phyloP scores from a whole-genome alignment of 2,329 filamentous ascomycete species.

The Dichotomopilus funicola region DNA sequence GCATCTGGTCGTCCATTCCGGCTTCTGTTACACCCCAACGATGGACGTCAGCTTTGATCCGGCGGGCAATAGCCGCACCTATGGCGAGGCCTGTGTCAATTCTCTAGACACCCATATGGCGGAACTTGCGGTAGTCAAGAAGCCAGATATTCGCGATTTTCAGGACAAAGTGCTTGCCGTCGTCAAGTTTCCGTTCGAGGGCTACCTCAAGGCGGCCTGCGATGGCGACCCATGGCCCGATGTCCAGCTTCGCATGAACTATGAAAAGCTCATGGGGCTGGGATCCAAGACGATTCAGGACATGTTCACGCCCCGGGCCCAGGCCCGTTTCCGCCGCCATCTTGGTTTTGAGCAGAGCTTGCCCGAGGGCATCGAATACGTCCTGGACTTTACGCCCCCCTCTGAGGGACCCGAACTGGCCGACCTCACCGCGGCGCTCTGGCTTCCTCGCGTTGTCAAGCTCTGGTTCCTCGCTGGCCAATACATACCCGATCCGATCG shows the following conservation, averaged over 20 bases:
- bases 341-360: conserved; percentile 31
- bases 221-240: conserved; percentile 27
- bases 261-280: conserved; percentile 40
- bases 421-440: conserved; percentile 23
- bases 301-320: conserved; percentile 37
- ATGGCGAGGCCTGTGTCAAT: not conserved
- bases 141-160: not conserved
- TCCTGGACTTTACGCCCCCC: conserved; percentile 58
- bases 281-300: conserved; percentile 42
- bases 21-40: too few relatives aligned
- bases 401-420: conserved; percentile 55
- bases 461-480: conserved; percentile 31
- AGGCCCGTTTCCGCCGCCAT: conserved; percentile 35
- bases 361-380: conserved; percentile 44
- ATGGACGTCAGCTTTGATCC: not conserved
- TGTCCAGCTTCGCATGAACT: conserved; percentile 39
- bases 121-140: conserved; percentile 15
- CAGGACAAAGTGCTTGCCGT: conserved; percentile 24
- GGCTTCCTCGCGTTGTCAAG: conserved; percentile 49
- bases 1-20: too few relatives aligned
- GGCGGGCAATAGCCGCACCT: not conserved
- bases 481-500: conserved; percentile 14
- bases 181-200: conserved; percentile 33
- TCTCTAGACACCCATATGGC: conserved; percentile 18
- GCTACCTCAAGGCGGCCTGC: conserved; percentile 27